phyloP scores from a whole-genome alignment of 208 protist species.

The Porcisia hertigi region DNA sequence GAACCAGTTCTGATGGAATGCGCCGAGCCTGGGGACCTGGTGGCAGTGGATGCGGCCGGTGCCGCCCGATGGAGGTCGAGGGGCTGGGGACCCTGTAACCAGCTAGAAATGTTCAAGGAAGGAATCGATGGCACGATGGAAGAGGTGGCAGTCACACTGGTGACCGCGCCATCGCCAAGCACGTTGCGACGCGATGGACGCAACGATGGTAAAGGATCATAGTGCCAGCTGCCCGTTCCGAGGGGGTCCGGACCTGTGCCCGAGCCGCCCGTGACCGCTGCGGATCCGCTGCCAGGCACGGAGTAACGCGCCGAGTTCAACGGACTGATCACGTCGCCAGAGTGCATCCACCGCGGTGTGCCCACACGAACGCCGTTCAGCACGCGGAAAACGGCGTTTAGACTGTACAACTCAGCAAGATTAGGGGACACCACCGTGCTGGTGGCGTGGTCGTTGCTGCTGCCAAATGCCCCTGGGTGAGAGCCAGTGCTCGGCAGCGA shows the following conservation, averaged over 20 bases:
- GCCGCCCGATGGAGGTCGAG: slow-evolving; percentile 25
- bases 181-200: slow-evolving; percentile 1
- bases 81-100: slow-evolving; percentile 32
- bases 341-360: slow-evolving; percentile 30
- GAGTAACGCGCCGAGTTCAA: slow-evolving; percentile 17
- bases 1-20: not conserved
- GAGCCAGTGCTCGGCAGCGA: not conserved
- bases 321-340: slow-evolving; percentile 12
- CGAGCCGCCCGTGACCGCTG: not conserved
- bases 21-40: not conserved
- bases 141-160: not conserved
- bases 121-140: slow-evolving; percentile 1
- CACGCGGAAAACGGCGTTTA: slow-evolving; percentile 55
- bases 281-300: not conserved
- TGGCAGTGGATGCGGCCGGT: not conserved
- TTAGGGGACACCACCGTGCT: slow-evolving; percentile 9
- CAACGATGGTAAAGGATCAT: slow-evolving; percentile 15
- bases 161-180: not conserved
- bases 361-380: slow-evolving; percentile 31
- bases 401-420: slow-evolving; percentile 36
- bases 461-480: not conserved
- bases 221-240: slow-evolving; percentile 4
- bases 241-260: not conserved
- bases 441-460: not conserved
- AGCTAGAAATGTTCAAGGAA: slow-evolving; percentile 18